Base-by-base conservation (phyloP, 2,329 filamentous ascomycete genomes). In the Fusarium torulosum region DNA sequence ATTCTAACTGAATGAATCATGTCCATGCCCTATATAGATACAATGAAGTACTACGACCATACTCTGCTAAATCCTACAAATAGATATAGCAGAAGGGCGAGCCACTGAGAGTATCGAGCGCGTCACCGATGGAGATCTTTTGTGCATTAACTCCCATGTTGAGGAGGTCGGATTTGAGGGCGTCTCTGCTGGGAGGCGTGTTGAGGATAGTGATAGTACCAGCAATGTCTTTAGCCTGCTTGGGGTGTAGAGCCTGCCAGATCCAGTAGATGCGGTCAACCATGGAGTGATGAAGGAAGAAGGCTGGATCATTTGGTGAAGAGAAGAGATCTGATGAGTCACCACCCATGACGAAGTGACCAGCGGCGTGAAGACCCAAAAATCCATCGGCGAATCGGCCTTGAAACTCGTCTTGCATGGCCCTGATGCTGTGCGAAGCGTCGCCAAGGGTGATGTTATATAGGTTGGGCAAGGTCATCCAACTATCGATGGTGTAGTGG, bases 371-470 rank as follows among this genome's bases (percentile, higher is more conserved):
- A 5, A 61, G 38, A 0, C 58, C 58, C 7, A 61, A 3, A 14
- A 61, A 61, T 1, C n/a, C n/a, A 23, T 61, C 56, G 2, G 25
- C 0, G 7, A 61, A 61, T 3, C 58, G 35, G 0, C 58, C 58
- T 27, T 61, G 58, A 3, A 61, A 61, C 9, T 61, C 58, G 3
- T 61, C 56, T 1, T 61, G 58, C 58, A 61, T 61, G 3, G 9
- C 4, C 11, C 61, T 8, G 3, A 61, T 61, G 5, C 56, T 42
- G 0, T 6, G 5, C 0, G 58, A 61, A 2, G 58, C 56, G 7
- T 54, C 20, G 0, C 58, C 58, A 0, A 61, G 35, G 0, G 58
- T 61, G 1, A 61, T 20, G 1, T 61, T 61, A 3, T 46, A 25
- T 0, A 61, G n/a, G 9, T 61, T 61, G 0, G 35, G 11, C 0